These are phyloP conservation scores for Salisapilia sapeloensis DNA, from an alignment of 352 stramenopile species.

Conservation along the genomic window DNA sequence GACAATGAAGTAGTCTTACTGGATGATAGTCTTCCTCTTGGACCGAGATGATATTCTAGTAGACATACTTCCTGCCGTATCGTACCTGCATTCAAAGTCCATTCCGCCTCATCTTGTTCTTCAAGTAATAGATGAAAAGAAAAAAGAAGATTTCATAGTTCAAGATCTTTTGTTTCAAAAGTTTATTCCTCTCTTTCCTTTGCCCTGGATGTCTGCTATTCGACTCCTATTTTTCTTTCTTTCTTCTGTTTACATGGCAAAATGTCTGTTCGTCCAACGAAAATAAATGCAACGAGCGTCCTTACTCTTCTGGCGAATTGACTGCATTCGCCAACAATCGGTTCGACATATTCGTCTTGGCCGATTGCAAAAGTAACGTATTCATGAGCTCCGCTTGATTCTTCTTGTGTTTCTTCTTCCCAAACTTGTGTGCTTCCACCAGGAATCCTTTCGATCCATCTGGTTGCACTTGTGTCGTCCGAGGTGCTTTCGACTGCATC, in stretches of 20 bases:
- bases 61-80: too few species aligned
- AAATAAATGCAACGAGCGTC: not conserved
- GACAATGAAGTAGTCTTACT: too few species aligned
- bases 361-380: not conserved
- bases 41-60: too few species aligned
- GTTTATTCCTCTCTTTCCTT: too few species aligned
- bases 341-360: not conserved
- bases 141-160: too few species aligned
- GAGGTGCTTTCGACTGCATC: not conserved
- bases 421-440: not conserved
- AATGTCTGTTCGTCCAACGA: not conserved
- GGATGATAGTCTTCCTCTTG: too few species aligned
- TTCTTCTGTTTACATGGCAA: constrained; percentile 1
- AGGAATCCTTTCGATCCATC: not conserved
- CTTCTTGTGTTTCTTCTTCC: not conserved
- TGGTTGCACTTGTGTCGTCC: not conserved
- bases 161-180: too few species aligned
- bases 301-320: not conserved
- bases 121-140: too few species aligned
- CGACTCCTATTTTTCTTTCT: not conserved
- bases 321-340: not conserved
- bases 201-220: constrained; percentile 1
- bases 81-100: too few species aligned
- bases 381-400: not conserved
- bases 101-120: too few species aligned